Base-by-base conservation (phyloP, 495 filamentous ascomycete species). In the Aspergillus asperescens region DNA sequence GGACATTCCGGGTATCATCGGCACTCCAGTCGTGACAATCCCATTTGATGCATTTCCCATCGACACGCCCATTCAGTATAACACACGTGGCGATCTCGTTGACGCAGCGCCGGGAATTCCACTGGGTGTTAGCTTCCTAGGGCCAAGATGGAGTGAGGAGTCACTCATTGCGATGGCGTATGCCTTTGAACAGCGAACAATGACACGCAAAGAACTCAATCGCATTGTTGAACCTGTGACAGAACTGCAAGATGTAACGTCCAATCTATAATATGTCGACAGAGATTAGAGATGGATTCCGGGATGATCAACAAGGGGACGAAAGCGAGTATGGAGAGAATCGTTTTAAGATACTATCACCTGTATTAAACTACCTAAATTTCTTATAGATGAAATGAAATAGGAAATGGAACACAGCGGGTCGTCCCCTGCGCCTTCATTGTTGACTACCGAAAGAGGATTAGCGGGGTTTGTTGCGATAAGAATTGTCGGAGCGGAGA, bases 181-280 rank as follows among this genome's bases (percentile, higher is more conserved):
- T 67, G 83, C 82, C 16, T 86, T 77, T 65, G 84, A 87, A 69
- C 84, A 87, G 64, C 65, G 74, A 52, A 86, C 81, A n/a, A 66
- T 62, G 65, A 69, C 74, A 4, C 57, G 80, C 42, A 55, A 71
- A 41, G 64, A 68, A 34, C 62, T 79, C 1, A 58, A 64, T 58
- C 78, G 79, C 27, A 75, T 75, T 45, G 42, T 83, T 13, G 59
- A 69, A 58, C 77, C 79, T 3, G 64, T 61, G 44, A 72, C 72
- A 12, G 71, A 77, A 57, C 56, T 84, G 46, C 60, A 34, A 7
- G 70, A 82, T 73, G 29, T 69, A 10, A n/a, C n/a, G n/a, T n/a
- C n/a, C n/a, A n/a, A n/a, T n/a, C n/a, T n/a, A n/a, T n/a, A n/a
- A n/a, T n/a, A n/a, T n/a, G n/a, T n/a, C n/a, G n/a, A n/a, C n/a